A percentile compares a stretch with the other conserved stretches of the same genome.
Evolutionary conservation across 2,329 filamentous ascomycete genomes (phyloP).

Genomic region (Eutypella sp.): DNA sequence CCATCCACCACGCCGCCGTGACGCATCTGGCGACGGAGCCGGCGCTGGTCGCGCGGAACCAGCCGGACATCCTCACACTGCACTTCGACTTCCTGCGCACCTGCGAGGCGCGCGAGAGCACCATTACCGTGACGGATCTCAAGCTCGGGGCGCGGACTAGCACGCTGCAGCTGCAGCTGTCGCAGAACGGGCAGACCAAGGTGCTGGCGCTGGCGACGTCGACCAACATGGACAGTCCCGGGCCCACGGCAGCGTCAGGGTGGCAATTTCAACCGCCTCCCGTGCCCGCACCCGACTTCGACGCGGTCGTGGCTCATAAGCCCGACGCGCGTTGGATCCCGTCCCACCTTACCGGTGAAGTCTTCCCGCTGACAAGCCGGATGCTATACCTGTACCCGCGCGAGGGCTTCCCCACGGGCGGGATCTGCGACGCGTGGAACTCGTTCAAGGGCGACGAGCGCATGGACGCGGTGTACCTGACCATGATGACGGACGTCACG

Average conservation of each 20-base stretch:
- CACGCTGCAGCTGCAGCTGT: conserved; percentile 19
- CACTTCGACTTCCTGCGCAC: conserved; percentile 22
- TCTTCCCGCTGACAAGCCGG: conserved; percentile 13
- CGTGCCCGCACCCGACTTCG: conserved; percentile 19
- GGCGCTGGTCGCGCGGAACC: conserved; percentile 8
- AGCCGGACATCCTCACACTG: conserved; percentile 20
- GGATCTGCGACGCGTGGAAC: conserved; percentile 21
- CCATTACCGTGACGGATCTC: conserved; percentile 13
- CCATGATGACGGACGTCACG: conserved; percentile 21
- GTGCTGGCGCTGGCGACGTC: conserved; percentile 17
- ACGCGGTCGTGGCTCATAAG: conserved; percentile 5
- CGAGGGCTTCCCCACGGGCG: conserved; percentile 11
- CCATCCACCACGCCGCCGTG: conserved; percentile 15
- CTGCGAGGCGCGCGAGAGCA: conserved; percentile 15
- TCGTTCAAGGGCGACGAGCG: conserved; percentile 11
- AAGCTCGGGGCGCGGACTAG: conserved; percentile 15
- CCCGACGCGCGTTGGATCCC: conserved; percentile 21
- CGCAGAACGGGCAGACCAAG: conserved; percentile 11
- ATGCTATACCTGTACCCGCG: conserved; percentile 18
- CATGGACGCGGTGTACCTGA: conserved; percentile 19
- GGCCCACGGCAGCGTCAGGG: conserved; percentile 12
- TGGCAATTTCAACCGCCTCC: conserved; percentile 15
- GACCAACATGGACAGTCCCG: conserved; percentile 19
- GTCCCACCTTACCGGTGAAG: conserved; percentile 11
- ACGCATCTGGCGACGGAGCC: conserved; percentile 16